Conservation (phyloP, 192 early-diverging fungal genomes). For the Rhizoclosmatium globosum region DNA sequence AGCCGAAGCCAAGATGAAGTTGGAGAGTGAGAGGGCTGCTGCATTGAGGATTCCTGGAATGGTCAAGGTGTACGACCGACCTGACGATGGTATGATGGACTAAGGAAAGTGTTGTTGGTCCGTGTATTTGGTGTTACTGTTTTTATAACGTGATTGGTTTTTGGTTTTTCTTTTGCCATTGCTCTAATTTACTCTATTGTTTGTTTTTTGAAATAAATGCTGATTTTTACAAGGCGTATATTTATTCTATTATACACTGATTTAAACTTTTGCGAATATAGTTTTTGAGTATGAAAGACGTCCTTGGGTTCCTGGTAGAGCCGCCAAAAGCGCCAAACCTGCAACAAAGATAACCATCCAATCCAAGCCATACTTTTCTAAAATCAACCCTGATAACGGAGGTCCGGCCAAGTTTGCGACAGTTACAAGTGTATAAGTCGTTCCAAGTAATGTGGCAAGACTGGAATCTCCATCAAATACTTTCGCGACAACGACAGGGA, state of each 20-base stretch:
- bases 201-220: too few species aligned
- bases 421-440: conserved; percentile 16
- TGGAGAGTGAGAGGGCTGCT: conserved; percentile 81
- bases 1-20: conserved; percentile 77
- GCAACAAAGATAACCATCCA: conserved; percentile 31
- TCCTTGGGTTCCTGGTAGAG: neutral
- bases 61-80: conserved; percentile 81
- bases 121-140: too few species aligned
- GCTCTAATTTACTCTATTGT: too few species aligned
- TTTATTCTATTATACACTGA: too few species aligned
- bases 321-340: neutral
- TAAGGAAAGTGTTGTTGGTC: neutral
- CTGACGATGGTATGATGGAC: conserved; percentile 59
- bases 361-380: neutral
- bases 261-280: too few species aligned
- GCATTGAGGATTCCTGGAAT: conserved; percentile 93
- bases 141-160: too few species aligned
- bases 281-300: too few species aligned
- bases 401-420: conserved; percentile 28
- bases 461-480: conserved; percentile 14
- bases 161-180: too few species aligned
- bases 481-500: conserved; percentile 42
- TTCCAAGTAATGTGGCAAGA: conserved; percentile 30
- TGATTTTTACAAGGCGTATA: too few species aligned
- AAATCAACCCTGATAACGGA: conserved; percentile 22